phyloP scores from a whole-genome alignment of 768 basidiomycete species.

The Amanita inopinata region DNA sequence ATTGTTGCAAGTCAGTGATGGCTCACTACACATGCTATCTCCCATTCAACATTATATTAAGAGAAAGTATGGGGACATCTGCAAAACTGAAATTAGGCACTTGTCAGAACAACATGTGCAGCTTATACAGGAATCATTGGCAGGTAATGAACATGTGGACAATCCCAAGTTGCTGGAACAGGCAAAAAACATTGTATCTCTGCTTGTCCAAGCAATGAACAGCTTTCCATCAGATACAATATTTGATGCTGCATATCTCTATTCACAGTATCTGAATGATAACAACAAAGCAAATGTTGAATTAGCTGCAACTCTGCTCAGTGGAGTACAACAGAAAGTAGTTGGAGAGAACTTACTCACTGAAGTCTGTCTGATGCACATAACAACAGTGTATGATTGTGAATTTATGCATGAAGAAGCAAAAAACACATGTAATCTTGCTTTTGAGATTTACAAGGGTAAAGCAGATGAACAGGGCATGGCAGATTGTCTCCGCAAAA shows the following conservation, averaged over 20 bases:
- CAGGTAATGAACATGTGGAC: too few relatives aligned
- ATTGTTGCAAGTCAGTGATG: background rate
- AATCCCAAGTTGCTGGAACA: background rate
- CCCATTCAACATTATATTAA: background rate
- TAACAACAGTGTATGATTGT: background rate
- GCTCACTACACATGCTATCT: background rate
- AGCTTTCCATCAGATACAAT: background rate
- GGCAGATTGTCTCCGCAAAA: background rate
- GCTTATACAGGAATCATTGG: too few relatives aligned
- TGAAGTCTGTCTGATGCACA: background rate
- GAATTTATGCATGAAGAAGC: background rate
- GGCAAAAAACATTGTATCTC: background rate
- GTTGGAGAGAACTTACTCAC: background rate
- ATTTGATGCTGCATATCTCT: background rate
- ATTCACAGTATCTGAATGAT: background rate
- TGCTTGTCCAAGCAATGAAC: background rate
- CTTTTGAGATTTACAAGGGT: background rate
- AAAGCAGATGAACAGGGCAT: background rate
- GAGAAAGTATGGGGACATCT: background rate
- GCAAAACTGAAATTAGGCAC: background rate
- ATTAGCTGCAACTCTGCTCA: background rate
- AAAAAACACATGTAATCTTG: background rate
- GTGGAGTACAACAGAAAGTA: background rate
- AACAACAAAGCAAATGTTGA: background rate
- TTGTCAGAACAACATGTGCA: too few relatives aligned